Evolutionary conservation across 495 filamentous ascomycete species (phyloP), one percentile per base, ranked within the genome.

Genomic region (Stereocaulon alpinum): DNA sequence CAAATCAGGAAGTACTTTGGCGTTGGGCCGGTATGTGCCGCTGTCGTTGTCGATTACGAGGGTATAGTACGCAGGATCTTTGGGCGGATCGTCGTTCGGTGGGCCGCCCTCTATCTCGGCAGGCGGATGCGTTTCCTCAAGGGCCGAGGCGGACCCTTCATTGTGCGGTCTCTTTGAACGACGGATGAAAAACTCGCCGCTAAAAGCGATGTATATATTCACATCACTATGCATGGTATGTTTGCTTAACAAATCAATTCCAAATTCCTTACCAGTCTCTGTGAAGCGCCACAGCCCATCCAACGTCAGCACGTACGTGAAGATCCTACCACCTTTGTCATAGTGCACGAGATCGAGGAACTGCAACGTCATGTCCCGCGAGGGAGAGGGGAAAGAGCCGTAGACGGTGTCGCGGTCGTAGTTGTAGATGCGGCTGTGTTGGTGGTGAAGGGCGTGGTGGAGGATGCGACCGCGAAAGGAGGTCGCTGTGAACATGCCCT

Each of bases 151-250:
- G 61, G 24, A 24, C 0, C 51, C 22, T 66, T 68, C 18, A 42
- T 69, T 70, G 56, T 66, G 68, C 9, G 71, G 76, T 40, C 66
- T 72, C 64, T 77, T 78, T n/a, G 82, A 70, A 15, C 85, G 82
- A 5, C 90, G 81, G 58, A 97, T 77, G 69, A 95, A 94, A 70
- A 97, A 97, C 70, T 97, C 92, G 17, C 92, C 92, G 4, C 86
- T 86, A 69, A 85, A 96, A 3, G 91, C 91, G 59, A 97, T 86
- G 68, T 95, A 94, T 20, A 86, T 86, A 17, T 84, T 85, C 4
- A 94, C 90, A 71, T 95, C 84, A 67, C 86, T 90, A 67, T 97
- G 92, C 86, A 97, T 91, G 34, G 87, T 94, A 69, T 97, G 92
- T 69, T 97, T 97, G 64, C 82, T 87, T 58, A 97, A 72, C 59